Conservation (phyloP, 345 rosid species). For the Sisymbrium irio region DNA sequence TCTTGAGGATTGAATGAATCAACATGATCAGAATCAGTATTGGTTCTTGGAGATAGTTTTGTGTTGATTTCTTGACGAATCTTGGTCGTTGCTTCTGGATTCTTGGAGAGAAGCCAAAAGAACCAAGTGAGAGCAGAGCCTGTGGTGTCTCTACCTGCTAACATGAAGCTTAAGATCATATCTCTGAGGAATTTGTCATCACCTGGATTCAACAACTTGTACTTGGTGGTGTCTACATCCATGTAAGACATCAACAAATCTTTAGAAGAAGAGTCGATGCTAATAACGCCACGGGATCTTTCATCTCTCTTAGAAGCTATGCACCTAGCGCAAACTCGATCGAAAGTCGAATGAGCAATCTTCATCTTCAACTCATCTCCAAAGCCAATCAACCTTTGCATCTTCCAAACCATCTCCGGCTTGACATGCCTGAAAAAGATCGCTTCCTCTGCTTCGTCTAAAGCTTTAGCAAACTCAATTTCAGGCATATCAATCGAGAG, state of each 20-base stretch:
- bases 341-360: constrained; percentile 16
- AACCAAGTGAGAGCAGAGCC: constrained; percentile 41
- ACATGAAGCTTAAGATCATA: constrained; percentile 20
- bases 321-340: constrained; percentile 12
- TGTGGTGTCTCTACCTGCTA: constrained; percentile 35
- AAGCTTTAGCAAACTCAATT: constrained; percentile 29
- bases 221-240: constrained; percentile 11
- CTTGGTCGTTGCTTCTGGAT: constrained; percentile 14
- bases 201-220: constrained; percentile 4
- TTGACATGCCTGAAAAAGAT: constrained; percentile 16
- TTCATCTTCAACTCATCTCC: constrained; percentile 41
- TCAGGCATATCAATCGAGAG: constrained; percentile 34
- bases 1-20: constrained; percentile 2
- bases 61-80: constrained; percentile 34
- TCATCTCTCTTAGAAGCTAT: constrained; percentile 34
- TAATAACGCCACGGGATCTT: background rate
- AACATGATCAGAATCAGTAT: background rate
- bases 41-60: constrained; percentile 3
- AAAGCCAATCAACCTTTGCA: constrained; percentile 33
- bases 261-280: constrained; percentile 2
- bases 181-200: constrained; percentile 33
- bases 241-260: constrained; percentile 30
- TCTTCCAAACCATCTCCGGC: constrained; percentile 30
- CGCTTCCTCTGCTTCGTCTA: constrained; percentile 39
- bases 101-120: constrained; percentile 37